A percentile compares a stretch with the other conserved stretches of the same genome.
phyloP scores from a whole-genome alignment of 768 basidiomycete species.

The Naganishia antarctica region DNA sequence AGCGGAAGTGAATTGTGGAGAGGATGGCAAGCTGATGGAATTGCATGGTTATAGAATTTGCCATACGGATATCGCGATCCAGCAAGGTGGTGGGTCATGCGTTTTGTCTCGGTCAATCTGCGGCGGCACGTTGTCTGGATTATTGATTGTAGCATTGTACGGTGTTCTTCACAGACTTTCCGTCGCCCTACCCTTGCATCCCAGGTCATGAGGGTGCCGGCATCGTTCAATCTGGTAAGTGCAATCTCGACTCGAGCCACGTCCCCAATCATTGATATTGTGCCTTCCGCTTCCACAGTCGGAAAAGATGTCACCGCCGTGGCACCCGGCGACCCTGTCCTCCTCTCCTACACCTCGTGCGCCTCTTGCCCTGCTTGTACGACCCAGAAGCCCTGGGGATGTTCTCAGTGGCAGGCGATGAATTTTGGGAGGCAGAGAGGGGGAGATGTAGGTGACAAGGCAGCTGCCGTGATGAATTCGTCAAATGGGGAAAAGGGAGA shows the following conservation, averaged over 20 bases:
- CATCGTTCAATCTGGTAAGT: constrained; percentile 19
- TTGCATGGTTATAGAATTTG: neutral
- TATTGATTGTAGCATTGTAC: neutral
- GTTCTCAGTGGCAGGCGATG: constrained; percentile 8
- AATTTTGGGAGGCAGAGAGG: constrained; percentile 6
- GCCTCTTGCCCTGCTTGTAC: neutral
- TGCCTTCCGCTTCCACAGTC: too few species aligned
- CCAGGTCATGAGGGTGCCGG: constrained; percentile 20
- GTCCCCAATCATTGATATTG: too few species aligned
- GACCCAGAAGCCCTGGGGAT: neutral
- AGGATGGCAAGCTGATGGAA: neutral
- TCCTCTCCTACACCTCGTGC: constrained; percentile 22
- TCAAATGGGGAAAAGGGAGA: constrained; percentile 1
- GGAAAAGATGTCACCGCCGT: constrained; percentile 2
- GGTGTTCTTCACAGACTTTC: constrained; percentile 1
- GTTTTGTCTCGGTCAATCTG: too few species aligned
- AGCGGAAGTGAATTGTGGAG: neutral
- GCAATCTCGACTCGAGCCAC: too few species aligned
- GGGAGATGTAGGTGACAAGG: neutral
- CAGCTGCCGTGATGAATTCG: neutral
- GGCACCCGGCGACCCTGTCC: constrained; percentile 5
- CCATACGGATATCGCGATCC: constrained; percentile 23
- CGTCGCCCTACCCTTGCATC: constrained; percentile 19
- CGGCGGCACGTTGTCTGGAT: neutral
- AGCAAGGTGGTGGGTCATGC: constrained; percentile 20